phyloP scores from a whole-genome alignment of 192 early-diverging fungal species.

The Backusella tarrabulga region DNA sequence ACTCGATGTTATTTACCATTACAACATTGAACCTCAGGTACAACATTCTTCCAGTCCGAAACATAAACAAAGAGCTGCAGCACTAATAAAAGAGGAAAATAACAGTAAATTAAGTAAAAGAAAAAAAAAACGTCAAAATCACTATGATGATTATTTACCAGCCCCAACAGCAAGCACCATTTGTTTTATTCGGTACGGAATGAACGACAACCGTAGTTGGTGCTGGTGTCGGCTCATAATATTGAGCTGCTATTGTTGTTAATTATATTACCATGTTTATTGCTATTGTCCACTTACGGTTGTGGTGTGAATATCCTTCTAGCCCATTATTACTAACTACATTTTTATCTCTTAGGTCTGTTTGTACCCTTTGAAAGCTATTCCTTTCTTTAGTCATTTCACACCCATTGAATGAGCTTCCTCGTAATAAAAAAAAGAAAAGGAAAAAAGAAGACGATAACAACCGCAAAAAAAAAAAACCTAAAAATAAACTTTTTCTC shows the following conservation, averaged over 20 bases:
- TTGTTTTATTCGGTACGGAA: slow-evolving; percentile 14
- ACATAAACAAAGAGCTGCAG: slow-evolving; percentile 14
- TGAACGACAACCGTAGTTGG: slow-evolving; percentile 16
- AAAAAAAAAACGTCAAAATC: no score
- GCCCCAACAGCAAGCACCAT: slow-evolving; percentile 20
- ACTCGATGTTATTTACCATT: no score
- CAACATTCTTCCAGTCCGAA: slow-evolving; percentile 20
- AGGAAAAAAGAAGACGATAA: not conserved
- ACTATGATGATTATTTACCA: slow-evolving; percentile 2
- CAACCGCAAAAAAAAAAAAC: not conserved
- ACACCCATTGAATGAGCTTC: not conserved
- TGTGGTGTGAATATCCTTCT: not conserved
- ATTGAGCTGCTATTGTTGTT: not conserved
- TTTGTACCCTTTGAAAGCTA: not conserved
- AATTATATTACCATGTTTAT: not conserved
- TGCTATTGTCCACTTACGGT: not conserved
- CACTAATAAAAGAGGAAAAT: slow-evolving; percentile 9
- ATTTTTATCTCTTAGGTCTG: not conserved
- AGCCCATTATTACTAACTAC: not conserved
- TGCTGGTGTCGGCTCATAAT: slow-evolving; percentile 15
- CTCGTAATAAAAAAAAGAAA: not conserved
- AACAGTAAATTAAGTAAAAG: not conserved
- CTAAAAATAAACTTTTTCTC: not conserved
- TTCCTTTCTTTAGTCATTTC: not conserved
- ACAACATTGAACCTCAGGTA: not conserved